A percentile compares a stretch with the other conserved stretches of the same genome.
Conservation (phyloP, 176 grass and related monocot species). For the Secale cereale region DNA sequence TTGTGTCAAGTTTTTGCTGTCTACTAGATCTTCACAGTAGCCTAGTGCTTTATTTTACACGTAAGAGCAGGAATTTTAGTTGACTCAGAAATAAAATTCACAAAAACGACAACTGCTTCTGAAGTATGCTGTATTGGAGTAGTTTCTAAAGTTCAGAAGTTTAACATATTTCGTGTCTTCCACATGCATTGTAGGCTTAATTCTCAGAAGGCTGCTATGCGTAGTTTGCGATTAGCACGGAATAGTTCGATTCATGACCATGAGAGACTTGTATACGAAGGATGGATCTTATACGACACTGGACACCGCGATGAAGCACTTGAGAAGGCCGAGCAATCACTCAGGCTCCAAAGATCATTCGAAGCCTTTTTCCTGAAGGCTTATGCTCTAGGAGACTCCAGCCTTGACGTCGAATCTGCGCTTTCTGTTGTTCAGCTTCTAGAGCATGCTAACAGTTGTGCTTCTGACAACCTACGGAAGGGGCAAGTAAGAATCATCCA, state of each 20-base stretch:
- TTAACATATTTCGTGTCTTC: not conserved
- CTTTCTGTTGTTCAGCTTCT: constrained; percentile 78
- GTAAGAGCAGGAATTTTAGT: not conserved
- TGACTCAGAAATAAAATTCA: not conserved
- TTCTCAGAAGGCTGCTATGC: constrained; percentile 89
- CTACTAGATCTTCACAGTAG: not conserved
- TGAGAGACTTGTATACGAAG: constrained; percentile 93
- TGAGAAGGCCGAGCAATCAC: constrained; percentile 79
- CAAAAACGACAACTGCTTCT: not conserved
- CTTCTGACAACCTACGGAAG: constrained; percentile 95
- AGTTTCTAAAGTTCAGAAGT: not conserved
- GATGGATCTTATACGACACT: constrained; percentile 93
- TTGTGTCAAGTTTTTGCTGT: not conserved
- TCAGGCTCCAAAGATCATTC: constrained; percentile 74
- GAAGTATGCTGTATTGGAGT: not conserved
- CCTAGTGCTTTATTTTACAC: not conserved
- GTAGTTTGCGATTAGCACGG: constrained; percentile 64
- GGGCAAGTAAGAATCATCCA: constrained; percentile 62
- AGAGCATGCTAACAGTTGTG: constrained; percentile 80
- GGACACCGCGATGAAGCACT: constrained; percentile 87
- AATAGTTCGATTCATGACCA: constrained; percentile 64
- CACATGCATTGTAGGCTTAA: constrained; percentile 54
- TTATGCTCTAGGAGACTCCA: constrained; percentile 81
- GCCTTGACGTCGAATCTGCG: constrained; percentile 56
- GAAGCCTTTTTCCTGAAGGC: constrained; percentile 96